Percentiles rank a stretch among this genome's conserved stretches.
Conservation (phyloP, 2,329 filamentous ascomycete species). For the Epichloe brachyelytri region DNA sequence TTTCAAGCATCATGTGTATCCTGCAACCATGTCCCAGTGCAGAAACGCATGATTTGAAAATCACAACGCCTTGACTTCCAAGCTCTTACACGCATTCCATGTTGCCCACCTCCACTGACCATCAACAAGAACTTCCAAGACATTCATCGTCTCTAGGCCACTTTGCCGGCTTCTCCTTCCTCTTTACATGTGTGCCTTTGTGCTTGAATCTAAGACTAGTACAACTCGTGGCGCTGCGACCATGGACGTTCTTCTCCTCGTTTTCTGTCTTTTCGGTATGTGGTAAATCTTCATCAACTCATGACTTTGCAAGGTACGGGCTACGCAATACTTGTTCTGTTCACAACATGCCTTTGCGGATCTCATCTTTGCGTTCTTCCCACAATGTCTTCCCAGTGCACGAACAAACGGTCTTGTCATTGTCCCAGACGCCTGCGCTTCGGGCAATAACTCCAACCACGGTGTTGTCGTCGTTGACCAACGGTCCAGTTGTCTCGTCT, state of each 20-base stretch:
- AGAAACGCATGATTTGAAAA: too few relatives aligned
- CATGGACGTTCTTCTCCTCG: not conserved
- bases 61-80: not conserved
- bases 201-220: not conserved
- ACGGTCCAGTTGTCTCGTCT: slow-evolving; percentile 36
- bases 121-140: not conserved
- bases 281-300: not conserved
- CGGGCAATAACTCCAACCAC: slow-evolving; percentile 87
- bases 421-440: slow-evolving; percentile 97
- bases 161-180: not conserved
- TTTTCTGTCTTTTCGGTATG: not conserved
- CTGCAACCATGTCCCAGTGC: too few relatives aligned
- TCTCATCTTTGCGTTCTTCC: slow-evolving; percentile 89
- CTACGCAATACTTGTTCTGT: not conserved
- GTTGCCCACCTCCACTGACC: not conserved
- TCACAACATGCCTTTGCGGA: slow-evolving; percentile 81
- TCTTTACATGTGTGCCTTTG: not conserved
- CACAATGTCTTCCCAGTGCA: slow-evolving; percentile 97
- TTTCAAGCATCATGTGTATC: too few relatives aligned
- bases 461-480: slow-evolving; percentile 69
- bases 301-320: not conserved
- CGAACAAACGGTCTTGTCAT: slow-evolving; percentile 95
- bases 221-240: not conserved
- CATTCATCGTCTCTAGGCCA: not conserved
- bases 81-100: not conserved